A percentile compares a stretch with the other conserved stretches of the same genome.
Conservation (phyloP, 2,329 filamentous ascomycete species). For the Pseudogymnoascus sp. region DNA sequence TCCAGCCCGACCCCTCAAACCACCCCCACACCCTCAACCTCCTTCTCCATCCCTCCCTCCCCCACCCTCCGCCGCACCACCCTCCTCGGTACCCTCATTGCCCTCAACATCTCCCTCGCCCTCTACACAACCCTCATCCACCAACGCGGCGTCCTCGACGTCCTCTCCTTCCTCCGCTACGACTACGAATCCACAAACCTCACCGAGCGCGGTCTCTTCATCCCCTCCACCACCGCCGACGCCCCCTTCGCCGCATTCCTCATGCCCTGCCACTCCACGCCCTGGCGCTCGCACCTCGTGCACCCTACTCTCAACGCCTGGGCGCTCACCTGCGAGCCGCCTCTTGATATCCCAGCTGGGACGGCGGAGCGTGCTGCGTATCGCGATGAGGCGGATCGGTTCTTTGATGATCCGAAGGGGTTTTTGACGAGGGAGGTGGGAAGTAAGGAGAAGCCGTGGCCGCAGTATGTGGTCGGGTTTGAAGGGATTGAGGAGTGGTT, state of each 20-base stretch:
- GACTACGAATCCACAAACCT: constrained; percentile 57
- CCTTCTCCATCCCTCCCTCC: constrained; percentile 24
- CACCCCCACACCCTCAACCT: constrained; percentile 72
- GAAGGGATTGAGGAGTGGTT: constrained; percentile 47
- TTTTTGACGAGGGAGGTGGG: constrained; percentile 42
- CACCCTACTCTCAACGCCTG: constrained; percentile 68
- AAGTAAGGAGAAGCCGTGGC: constrained; percentile 33
- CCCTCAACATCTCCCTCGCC: constrained; percentile 62
- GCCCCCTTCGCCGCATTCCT: constrained; percentile 69
- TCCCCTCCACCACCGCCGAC: constrained; percentile 21
- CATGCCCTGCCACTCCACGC: constrained; percentile 92
- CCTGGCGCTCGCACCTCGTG: constrained; percentile 84
- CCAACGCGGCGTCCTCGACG: constrained; percentile 68
- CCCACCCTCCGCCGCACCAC: constrained; percentile 39
- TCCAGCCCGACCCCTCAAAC: constrained; percentile 37
- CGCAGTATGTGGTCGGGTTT: constrained; percentile 54
- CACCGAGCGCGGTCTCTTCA: constrained; percentile 27
- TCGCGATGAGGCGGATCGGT: constrained; percentile 82
- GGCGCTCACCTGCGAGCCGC: constrained; percentile 85
- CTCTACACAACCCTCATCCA: constrained; percentile 69
- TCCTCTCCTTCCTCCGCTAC: constrained; percentile 66
- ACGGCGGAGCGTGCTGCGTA: constrained; percentile 58
- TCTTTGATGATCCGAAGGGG: constrained; percentile 58
- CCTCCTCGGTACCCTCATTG: constrained; percentile 50
- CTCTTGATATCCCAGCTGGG: constrained; percentile 55